A percentile compares a stretch with the other conserved stretches of the same genome.
Evolutionary conservation across 2,329 filamentous ascomycete species (phyloP).

Genomic region (Microsporum audouinii): DNA sequence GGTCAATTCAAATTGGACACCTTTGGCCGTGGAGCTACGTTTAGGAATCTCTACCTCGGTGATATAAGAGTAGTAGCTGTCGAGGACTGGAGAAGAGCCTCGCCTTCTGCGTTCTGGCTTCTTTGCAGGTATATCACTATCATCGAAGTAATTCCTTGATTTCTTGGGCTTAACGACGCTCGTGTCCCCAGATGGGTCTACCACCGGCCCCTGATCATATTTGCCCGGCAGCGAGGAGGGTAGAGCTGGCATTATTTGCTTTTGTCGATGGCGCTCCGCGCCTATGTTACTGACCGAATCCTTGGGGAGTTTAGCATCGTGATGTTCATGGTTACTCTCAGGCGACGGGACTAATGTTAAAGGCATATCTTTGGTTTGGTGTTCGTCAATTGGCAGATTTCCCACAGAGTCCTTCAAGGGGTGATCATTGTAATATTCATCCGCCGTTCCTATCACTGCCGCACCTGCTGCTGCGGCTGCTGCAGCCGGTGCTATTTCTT

Average conservation of each 20-base stretch:
- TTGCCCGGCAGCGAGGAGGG: neutral
- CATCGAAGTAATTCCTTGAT: neutral
- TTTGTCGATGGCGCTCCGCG: neutral
- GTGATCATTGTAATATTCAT: neutral
- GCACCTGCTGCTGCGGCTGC: neutral
- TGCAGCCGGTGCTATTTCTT: slow-evolving; percentile 27
- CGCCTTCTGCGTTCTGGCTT: slow-evolving; percentile 28
- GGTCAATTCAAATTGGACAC: slow-evolving; percentile 48
- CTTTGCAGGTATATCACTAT: neutral
- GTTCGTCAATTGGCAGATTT: neutral
- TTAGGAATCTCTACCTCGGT: slow-evolving; percentile 18
- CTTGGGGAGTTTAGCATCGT: neutral
- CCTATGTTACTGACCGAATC: neutral
- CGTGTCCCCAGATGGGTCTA: neutral
- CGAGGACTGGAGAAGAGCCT: slow-evolving; percentile 37
- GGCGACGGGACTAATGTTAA: neutral
- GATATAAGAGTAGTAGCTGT: slow-evolving; percentile 20
- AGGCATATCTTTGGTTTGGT: neutral
- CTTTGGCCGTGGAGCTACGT: slow-evolving; percentile 26
- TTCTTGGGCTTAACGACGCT: neutral
- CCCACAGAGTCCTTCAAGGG: neutral
- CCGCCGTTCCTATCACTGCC: neutral
- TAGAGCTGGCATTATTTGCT: neutral
- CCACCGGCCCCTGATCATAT: neutral
- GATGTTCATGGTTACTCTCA: neutral